phyloP scores from a whole-genome alignment of 345 rosid species.

The Mallotus nudiflorus region DNA sequence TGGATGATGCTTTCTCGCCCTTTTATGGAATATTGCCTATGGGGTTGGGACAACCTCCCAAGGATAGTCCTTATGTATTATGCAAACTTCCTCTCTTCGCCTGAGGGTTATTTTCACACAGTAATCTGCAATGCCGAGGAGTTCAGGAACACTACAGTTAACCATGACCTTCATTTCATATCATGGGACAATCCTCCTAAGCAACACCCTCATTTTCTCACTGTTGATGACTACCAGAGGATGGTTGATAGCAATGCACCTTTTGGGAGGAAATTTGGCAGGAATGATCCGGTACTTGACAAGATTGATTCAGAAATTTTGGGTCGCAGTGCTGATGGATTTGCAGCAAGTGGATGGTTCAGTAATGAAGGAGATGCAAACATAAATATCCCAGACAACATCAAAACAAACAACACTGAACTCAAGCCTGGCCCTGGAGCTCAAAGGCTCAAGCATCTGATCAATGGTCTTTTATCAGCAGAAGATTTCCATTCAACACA shows the following conservation, averaged over 20 bases:
- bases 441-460: constrained; percentile 58
- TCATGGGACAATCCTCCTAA: constrained; percentile 93
- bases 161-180: constrained; percentile 92
- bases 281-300: constrained; percentile 61
- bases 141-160: constrained; percentile 70
- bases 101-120: constrained; percentile 91
- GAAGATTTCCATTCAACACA: constrained; percentile 52
- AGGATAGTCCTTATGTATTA: constrained; percentile 84
- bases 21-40: constrained; percentile 67
- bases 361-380: constrained; percentile 29
- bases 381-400: constrained; percentile 12
- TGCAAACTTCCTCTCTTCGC: constrained; percentile 85
- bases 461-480: constrained; percentile 49
- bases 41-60: constrained; percentile 97
- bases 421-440: constrained; percentile 75
- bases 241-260: constrained; percentile 84
- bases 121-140: constrained; percentile 80
- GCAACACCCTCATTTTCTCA: constrained; percentile 88
- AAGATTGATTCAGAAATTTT: constrained; percentile 79
- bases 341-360: constrained; percentile 73
- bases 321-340: constrained; percentile 50
- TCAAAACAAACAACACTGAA: constrained; percentile 34
- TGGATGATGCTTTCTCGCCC: constrained; percentile 94
- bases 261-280: constrained; percentile 80
- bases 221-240: constrained; percentile 50